A percentile compares a stretch with the other conserved stretches of the same genome.
Evolutionary conservation across 768 basidiomycete genomes (phyloP).

Genomic region (Leccinum imitatum): DNA sequence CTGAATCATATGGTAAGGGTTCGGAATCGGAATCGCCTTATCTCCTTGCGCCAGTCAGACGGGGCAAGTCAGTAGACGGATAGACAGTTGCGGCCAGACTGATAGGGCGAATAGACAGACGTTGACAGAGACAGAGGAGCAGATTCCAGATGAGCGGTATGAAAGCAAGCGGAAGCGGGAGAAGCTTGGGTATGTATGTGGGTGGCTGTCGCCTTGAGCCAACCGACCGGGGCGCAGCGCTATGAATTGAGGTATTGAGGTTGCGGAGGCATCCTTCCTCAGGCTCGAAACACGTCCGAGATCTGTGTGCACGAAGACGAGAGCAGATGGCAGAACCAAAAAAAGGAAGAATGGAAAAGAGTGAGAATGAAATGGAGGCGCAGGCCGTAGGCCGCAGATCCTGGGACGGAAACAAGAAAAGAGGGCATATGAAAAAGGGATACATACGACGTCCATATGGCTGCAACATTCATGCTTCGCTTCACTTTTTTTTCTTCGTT

Average conservation of each 20-base stretch:
- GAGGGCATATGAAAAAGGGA: neutral
- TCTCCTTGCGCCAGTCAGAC: slow-evolving; percentile 14
- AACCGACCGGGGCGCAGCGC: neutral
- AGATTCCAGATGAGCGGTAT: neutral
- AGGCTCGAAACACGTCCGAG: neutral
- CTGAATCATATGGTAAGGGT: slow-evolving; percentile 5
- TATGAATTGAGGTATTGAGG: neutral
- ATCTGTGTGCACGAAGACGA: neutral
- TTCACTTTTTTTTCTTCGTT: neutral
- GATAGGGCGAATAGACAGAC: neutral
- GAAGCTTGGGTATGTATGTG: neutral
- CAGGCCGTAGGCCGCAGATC: neutral
- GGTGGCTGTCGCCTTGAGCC: neutral
- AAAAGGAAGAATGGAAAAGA: neutral
- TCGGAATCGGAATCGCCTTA: slow-evolving; percentile 19
- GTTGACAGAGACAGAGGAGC: neutral
- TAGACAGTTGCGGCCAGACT: neutral
- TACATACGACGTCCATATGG: neutral
- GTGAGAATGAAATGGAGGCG: neutral
- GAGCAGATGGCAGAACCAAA: neutral
- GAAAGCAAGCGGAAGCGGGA: neutral
- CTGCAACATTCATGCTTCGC: neutral
- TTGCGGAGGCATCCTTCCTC: neutral
- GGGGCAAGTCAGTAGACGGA: neutral
- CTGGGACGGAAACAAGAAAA: neutral